Evolutionary conservation across 169 alveolate genomes (phyloP).

Genomic region (Plasmodium billcollinsi): DNA sequence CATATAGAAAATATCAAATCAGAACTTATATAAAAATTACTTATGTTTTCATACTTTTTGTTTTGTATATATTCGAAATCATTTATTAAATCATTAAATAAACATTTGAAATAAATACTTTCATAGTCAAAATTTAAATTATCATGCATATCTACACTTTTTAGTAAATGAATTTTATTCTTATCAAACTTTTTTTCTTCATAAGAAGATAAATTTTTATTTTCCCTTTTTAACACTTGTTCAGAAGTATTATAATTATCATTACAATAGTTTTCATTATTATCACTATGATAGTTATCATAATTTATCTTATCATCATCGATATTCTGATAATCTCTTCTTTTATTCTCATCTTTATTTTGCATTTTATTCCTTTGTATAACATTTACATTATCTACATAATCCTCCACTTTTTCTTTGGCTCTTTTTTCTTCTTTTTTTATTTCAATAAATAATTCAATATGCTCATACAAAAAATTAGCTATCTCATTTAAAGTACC

Average conservation of each 20-base stretch:
- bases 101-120: constrained; percentile 46
- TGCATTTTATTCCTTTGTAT: background rate
- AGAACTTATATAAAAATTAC: constrained; percentile 48
- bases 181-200: background rate
- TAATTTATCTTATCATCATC: constrained; percentile 3
- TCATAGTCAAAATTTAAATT: constrained; percentile 37
- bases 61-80: constrained; percentile 41
- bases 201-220: background rate
- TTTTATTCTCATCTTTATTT: too few relatives aligned
- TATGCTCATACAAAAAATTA: constrained; percentile 35
- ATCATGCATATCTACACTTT: constrained; percentile 35
- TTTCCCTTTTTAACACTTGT: background rate
- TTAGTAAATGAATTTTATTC: constrained; percentile 45
- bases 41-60: constrained; percentile 48
- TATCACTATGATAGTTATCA: background rate
- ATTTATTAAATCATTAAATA: constrained; percentile 60
- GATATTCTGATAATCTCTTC: too few relatives aligned
- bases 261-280: background rate
- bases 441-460: constrained; percentile 41
- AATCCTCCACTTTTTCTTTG: background rate
- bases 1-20: constrained; percentile 61
- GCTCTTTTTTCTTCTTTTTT: background rate
- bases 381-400: background rate
- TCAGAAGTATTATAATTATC: background rate
- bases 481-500: constrained; percentile 69